These are phyloP conservation scores for Solanum hybrid DNA, from an alignment of 305 asterid genomes.

Conservation along the genomic window DNA sequence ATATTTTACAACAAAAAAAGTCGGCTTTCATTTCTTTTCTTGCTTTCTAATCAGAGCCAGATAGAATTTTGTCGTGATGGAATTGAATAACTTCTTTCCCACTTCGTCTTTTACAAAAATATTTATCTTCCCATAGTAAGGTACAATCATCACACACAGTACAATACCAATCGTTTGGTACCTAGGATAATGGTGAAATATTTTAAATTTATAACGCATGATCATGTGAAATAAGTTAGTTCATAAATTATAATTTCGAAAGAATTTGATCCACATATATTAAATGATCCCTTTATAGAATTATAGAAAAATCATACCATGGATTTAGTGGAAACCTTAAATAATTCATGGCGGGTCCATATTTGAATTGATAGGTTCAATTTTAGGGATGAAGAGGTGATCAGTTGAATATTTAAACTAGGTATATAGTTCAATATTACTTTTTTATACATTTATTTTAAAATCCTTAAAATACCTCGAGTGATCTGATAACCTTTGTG, in stretches of 20 bases:
- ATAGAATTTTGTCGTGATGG: conserved; percentile 7
- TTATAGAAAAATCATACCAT: not conserved
- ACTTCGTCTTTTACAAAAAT: conserved; percentile 8
- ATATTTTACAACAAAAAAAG: not conserved
- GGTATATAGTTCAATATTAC: not conserved
- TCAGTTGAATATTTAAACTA: not conserved
- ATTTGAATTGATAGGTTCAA: not conserved
- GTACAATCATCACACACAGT: not conserved
- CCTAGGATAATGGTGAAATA: not conserved
- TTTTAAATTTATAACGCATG: not conserved
- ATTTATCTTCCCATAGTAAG: not conserved
- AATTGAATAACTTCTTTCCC: conserved; percentile 14
- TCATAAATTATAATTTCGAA: not conserved
- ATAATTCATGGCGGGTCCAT: not conserved
- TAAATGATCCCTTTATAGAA: not conserved
- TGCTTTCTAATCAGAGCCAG: not conserved
- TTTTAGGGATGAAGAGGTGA: not conserved
- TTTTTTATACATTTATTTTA: not conserved
- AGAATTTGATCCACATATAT: not conserved
- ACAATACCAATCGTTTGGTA: not conserved
- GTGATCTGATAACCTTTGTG: not conserved
- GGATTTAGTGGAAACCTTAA: conserved; percentile 14
- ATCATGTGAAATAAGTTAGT: not conserved
- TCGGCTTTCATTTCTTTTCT: not conserved
- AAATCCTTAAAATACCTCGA: not conserved